Percentiles rank a stretch among this genome's conserved stretches.
phyloP scores from a whole-genome alignment of 345 rosid species.

The Hibiscus tridactylites region DNA sequence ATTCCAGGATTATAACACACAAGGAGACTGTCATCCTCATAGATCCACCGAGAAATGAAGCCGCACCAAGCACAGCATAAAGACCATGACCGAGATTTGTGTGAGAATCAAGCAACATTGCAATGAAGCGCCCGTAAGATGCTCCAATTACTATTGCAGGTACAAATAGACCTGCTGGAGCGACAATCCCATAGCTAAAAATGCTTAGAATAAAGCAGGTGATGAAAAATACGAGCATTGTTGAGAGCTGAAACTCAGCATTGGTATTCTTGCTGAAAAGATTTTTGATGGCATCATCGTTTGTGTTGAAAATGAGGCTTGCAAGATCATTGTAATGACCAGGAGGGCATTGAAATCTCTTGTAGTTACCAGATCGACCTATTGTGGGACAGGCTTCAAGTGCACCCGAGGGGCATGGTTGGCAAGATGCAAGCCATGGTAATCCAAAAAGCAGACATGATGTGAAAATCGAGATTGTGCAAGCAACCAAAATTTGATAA shows the following conservation, averaged over 20 bases:
- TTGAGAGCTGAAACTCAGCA: conserved; percentile 57
- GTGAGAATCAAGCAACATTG: conserved; percentile 61
- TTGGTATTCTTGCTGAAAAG: conserved; percentile 86
- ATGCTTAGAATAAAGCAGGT: conserved; percentile 73
- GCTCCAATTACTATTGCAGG: conserved; percentile 91
- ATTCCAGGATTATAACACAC: conserved; percentile 77
- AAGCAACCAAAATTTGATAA: conserved; percentile 56
- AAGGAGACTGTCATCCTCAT: conserved; percentile 94
- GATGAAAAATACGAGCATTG: conserved; percentile 60
- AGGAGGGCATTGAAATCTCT: conserved; percentile 77
- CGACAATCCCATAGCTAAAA: conserved; percentile 78
- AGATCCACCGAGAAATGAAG: conserved; percentile 90
- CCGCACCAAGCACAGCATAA: conserved; percentile 89
- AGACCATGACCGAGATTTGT: conserved; percentile 70
- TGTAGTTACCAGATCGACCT: conserved; percentile 87
- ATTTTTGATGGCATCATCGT: conserved; percentile 82
- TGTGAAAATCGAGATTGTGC: conserved; percentile 59
- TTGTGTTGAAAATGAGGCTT: conserved; percentile 91
- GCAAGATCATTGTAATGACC: conserved; percentile 89
- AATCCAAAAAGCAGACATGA: conserved; percentile 89
- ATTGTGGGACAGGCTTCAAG: conserved; percentile 82
- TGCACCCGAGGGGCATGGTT: conserved; percentile 60
- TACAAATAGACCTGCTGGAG: conserved; percentile 80
- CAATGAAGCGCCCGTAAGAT: conserved; percentile 74
- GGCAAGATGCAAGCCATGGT: conserved; percentile 83